Percentiles rank a stretch among this genome's conserved stretches.
Conservation (phyloP, 1,284 basidiomycete genomes). For the Sphaerobolus stellatus region DNA sequence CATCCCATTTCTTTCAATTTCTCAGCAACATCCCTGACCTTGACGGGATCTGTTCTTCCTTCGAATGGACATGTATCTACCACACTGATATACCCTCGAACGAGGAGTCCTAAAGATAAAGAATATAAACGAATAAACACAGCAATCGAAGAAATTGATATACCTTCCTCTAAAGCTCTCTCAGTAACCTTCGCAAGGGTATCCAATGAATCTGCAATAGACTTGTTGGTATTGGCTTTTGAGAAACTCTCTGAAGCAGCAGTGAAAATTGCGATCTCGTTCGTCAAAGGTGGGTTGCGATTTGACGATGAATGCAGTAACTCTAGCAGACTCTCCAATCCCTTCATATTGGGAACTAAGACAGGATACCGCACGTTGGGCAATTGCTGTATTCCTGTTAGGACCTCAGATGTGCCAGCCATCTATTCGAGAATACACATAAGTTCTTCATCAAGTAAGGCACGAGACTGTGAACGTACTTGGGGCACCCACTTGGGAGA, state of each 20-base stretch:
- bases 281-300: conserved; percentile 48
- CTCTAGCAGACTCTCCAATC: conserved; percentile 65
- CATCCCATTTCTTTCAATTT: conserved; percentile 87
- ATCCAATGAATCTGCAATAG: conserved; percentile 70
- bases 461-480: conserved; percentile 46
- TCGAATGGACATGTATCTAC: conserved; percentile 86
- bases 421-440: conserved; percentile 50
- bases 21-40: conserved; percentile 70
- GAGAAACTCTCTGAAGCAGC: conserved; percentile 88
- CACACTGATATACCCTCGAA: conserved; percentile 87
- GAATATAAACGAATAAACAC: neutral
- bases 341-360: conserved; percentile 83
- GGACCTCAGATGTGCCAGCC: conserved; percentile 79
- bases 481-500: conserved; percentile 93
- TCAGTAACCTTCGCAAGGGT: conserved; percentile 64
- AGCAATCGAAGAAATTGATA: neutral
- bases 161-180: conserved; percentile 42
- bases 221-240: conserved; percentile 82
- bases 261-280: conserved; percentile 90
- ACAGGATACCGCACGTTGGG: conserved; percentile 73
- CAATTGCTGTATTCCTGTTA: conserved; percentile 54
- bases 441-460: neutral
- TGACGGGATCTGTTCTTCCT: conserved; percentile 67
- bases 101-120: conserved; percentile 58
- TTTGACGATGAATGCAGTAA: conserved; percentile 42